Evolutionary conservation across 371 early-diverging fungal species (phyloP).

Genomic region (Pancytospora epiphaga): DNA sequence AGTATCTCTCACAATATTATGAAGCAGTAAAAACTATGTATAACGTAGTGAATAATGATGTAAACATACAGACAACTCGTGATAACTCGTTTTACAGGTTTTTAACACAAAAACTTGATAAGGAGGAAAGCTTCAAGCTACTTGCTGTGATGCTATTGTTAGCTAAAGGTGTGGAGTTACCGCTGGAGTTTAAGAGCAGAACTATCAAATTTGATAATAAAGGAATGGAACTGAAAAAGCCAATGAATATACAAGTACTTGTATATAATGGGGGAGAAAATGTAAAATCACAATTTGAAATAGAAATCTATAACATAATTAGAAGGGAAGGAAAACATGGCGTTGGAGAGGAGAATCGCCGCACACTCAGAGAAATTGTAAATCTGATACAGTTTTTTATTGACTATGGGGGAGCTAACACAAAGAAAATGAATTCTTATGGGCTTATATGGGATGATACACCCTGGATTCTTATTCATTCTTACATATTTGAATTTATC

Average conservation of each 20-base stretch:
- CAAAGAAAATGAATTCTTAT: background rate
- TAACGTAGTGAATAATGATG: background rate
- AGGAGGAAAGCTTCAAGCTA: background rate
- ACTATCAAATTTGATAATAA: no score
- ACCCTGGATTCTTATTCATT: background rate
- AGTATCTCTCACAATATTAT: background rate
- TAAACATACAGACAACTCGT: background rate
- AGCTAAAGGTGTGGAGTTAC: background rate
- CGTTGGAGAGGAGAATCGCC: no score
- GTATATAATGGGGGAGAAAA: no score
- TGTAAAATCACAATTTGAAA: no score
- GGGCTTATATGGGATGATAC: background rate
- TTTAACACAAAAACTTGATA: background rate
- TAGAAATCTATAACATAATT: no score
- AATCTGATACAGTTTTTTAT: background rate
- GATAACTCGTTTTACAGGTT: background rate
- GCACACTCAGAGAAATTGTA: background rate
- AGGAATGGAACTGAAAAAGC: no score
- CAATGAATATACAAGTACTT: no score
- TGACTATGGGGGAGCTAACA: background rate
- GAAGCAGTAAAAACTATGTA: background rate
- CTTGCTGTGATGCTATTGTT: background rate
- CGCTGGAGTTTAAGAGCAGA: no score
- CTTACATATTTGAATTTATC: background rate
- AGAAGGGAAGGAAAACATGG: no score